These are phyloP conservation scores for Coffea eugenioides DNA, from an alignment of 257 asterid species.

Conservation along the genomic window DNA sequence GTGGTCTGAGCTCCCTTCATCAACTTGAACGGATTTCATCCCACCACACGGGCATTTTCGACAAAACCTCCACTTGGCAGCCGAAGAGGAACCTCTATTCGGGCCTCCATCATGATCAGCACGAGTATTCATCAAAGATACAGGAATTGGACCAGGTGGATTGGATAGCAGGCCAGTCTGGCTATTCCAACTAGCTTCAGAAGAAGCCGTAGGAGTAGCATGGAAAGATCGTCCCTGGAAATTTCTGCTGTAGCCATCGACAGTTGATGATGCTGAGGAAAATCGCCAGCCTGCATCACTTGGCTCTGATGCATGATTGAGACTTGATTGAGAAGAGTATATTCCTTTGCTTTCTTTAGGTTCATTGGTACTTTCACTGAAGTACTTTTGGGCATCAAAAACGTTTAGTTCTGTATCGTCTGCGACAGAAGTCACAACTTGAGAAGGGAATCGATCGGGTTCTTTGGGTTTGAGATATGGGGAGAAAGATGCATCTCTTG, in stretches of 20 bases:
- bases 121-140: conserved; percentile 34
- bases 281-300: conserved; percentile 30
- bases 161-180: conserved; percentile 65
- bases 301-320: conserved; percentile 1
- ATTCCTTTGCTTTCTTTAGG: conserved; percentile 18
- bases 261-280: conserved; percentile 59
- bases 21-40: conserved; percentile 59
- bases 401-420: conserved; percentile 74
- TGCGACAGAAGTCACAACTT: neutral
- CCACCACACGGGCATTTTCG: conserved; percentile 74
- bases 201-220: conserved; percentile 84
- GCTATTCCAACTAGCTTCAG: conserved; percentile 95
- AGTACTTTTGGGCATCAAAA: conserved; percentile 82
- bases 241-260: conserved; percentile 48
- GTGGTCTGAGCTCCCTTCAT: conserved; percentile 38
- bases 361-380: conserved; percentile 49
- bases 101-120: conserved; percentile 20
- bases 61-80: conserved; percentile 51
- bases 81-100: conserved; percentile 22
- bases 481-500: conserved; percentile 52
- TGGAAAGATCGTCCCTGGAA: conserved; percentile 50
- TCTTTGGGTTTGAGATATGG: conserved; percentile 43
- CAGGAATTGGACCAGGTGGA: conserved; percentile 51
- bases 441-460: neutral
- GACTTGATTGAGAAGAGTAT: neutral